Evolutionary conservation across 495 filamentous ascomycete genomes (phyloP).

Genomic region (Penicillium silybi): DNA sequence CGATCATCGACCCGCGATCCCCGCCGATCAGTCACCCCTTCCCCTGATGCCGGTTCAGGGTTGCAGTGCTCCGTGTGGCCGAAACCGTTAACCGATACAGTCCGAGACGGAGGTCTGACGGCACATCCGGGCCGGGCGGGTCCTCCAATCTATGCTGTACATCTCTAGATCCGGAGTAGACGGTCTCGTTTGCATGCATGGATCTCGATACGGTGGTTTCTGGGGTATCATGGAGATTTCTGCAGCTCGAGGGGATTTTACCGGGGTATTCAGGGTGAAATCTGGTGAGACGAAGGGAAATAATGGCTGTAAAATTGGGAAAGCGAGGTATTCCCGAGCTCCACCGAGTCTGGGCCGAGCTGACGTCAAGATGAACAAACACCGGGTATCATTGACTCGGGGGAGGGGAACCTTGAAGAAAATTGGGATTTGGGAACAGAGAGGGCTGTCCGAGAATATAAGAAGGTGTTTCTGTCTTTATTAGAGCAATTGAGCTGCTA

Average conservation of each 20-base stretch:
- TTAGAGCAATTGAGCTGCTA: neutral
- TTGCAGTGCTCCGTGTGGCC: conserved; percentile 34
- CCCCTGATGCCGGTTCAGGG: neutral
- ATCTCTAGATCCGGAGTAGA: neutral
- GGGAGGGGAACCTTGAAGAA: neutral
- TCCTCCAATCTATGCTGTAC: neutral
- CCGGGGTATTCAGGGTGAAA: neutral
- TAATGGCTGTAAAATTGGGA: neutral
- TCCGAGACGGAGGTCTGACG: conserved; percentile 11
- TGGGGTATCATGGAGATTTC: neutral
- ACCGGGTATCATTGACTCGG: neutral
- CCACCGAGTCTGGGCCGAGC: conserved; percentile 24
- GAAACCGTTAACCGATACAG: conserved; percentile 36
- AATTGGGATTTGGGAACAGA: neutral
- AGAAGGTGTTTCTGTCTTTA: neutral
- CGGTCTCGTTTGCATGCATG: neutral
- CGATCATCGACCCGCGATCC: neutral
- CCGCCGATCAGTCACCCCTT: neutral
- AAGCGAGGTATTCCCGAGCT: conserved; percentile 2
- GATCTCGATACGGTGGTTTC: neutral
- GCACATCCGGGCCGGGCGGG: conserved; percentile 9
- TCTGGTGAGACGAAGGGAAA: neutral
- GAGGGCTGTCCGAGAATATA: neutral
- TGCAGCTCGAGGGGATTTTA: neutral
- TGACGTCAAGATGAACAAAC: conserved; percentile 24